These are phyloP conservation scores for Sporothrix mexicana DNA, from an alignment of 2,329 filamentous ascomycete genomes.

Conservation along the genomic window DNA sequence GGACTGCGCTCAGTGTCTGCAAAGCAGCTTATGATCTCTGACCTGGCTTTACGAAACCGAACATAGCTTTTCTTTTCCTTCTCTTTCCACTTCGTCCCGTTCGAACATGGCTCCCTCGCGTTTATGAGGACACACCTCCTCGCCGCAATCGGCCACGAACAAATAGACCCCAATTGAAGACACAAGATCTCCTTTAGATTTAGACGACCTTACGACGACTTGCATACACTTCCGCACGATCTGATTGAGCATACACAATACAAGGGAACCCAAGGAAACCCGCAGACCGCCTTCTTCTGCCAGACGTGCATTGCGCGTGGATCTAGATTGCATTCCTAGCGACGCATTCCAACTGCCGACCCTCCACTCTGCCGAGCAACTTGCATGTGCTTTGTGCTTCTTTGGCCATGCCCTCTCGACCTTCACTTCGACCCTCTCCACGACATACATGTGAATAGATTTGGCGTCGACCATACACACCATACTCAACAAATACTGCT, in stretches of 20 bases:
- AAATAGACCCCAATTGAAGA: not conserved
- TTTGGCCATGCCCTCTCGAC: not conserved
- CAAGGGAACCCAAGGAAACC: no score
- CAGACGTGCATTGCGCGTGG: not conserved
- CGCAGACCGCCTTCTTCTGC: no score
- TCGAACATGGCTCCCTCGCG: not conserved
- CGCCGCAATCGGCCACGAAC: constrained; percentile 8
- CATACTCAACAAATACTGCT: not conserved
- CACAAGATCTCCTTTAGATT: not conserved
- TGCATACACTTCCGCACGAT: not conserved
- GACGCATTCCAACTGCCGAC: constrained; percentile 1
- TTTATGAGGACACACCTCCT: not conserved
- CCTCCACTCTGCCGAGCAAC: not conserved
- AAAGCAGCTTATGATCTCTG: not conserved
- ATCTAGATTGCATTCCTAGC: constrained; percentile 19
- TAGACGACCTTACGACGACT: not conserved
- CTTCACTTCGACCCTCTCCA: not conserved
- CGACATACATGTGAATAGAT: not conserved
- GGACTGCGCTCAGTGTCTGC: constrained; percentile 1
- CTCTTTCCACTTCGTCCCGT: not conserved
- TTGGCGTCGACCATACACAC: not conserved
- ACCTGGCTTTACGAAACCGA: not conserved
- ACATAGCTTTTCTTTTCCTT: not conserved
- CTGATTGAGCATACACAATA: no score
- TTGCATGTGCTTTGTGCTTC: constrained; percentile 1